Base-by-base conservation (phyloP, 2,329 filamentous ascomycete species). In the Diplodia corticola region DNA sequence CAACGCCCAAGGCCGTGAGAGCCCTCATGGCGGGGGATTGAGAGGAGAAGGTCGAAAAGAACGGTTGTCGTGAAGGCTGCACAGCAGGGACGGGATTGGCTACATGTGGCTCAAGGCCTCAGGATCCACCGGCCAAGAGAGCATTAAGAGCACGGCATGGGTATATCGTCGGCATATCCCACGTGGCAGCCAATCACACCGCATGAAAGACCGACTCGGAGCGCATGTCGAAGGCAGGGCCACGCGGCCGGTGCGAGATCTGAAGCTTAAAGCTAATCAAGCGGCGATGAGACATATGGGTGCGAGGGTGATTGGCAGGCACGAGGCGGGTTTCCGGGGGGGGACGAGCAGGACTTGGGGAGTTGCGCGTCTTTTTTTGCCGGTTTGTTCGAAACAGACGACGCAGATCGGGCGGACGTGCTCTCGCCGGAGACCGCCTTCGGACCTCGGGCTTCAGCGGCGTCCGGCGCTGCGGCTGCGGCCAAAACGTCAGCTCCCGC, bases 1-100 rank as follows among this genome's bases (percentile, higher is more conserved):
- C 53, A 40, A 66, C 54, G n/a, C 54, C 35, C 28, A 66, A 61
- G 53, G 64, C 64, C 12, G 55, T 17, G 17, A 57, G 22, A 24
- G 64, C 54, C 48, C 40, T 66, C 64, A 66, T 61, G 26, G 13
- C 24, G 24, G 17, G 24, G 13, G 20, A 49, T 22, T 22, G 5
- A 49, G n/a, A 55, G 5, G 9, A 30, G 9, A 28, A 17, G 20
- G 22, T 3, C 24, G 17, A 24, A 7, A 17, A 26, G 15, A 66
- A 26, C 17, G 37, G 26, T 9, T 15, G 35, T 10, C 4, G 53
- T 17, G n/a, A 13, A 26, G 30, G 17, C 22, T 28, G 50, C 6
- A 9, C 35, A 24, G 33, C 59, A 37, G 5, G 22, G 48, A 22
- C 51, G 17, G 22, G 20, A 33, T 15, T 48, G 20, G 12, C 40